These are phyloP conservation scores for Kregervanrija fluxuum DNA, from an alignment of 805 yeast genomes.

Conservation along the genomic window DNA sequence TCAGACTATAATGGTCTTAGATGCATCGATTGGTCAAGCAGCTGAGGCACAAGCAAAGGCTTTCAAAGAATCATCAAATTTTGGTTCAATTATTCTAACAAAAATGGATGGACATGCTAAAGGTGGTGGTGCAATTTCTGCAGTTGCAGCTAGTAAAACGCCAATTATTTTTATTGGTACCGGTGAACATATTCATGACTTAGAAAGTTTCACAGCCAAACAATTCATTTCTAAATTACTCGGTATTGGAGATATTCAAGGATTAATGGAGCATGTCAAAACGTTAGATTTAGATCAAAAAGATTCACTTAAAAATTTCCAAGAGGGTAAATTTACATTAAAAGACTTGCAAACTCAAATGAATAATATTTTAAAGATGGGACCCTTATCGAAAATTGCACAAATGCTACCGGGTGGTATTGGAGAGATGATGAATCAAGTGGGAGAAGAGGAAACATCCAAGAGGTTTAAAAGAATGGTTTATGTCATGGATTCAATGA, in stretches of 20 bases:
- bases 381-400: constrained; percentile 90
- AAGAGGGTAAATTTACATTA: constrained; percentile 90
- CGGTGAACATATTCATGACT: constrained; percentile 92
- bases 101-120: constrained; percentile 98
- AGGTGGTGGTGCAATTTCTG: constrained; percentile 99
- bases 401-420: constrained; percentile 92
- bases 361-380: constrained; percentile 94
- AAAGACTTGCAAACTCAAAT: constrained; percentile 90
- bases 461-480: constrained; percentile 79
- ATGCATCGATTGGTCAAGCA: constrained; percentile 97
- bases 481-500: constrained; percentile 93
- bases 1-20: constrained; percentile 95
- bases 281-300: constrained; percentile 82
- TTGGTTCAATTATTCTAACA: constrained; percentile 91
- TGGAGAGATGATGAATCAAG: constrained; percentile 73
- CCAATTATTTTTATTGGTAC: constrained; percentile 97
- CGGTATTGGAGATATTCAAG: constrained; percentile 94
- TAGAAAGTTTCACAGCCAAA: constrained; percentile 85
- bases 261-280: constrained; percentile 89
- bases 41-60: constrained; percentile 94
- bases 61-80: constrained; percentile 85
- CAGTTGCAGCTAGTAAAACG: constrained; percentile 94
- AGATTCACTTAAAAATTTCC: constrained; percentile 84
- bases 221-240: constrained; percentile 85
- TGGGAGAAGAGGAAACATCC: constrained; percentile 91